Percentiles rank a stretch among this genome's conserved stretches.
phyloP scores from a whole-genome alignment of 192 early-diverging fungal species.

The Gaertneriomyces sp. region DNA sequence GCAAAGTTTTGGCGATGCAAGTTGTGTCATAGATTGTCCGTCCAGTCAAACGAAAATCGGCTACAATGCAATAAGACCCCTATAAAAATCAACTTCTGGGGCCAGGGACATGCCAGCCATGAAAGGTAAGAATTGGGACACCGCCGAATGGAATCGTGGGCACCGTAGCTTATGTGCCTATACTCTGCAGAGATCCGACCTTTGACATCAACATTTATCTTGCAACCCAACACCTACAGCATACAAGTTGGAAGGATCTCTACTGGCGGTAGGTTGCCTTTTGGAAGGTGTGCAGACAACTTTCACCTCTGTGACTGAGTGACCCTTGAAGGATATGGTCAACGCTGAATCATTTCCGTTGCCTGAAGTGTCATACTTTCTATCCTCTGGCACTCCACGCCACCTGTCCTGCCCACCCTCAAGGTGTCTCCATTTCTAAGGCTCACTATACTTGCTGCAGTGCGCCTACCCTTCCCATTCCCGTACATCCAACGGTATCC shows the following conservation, averaged over 20 bases:
- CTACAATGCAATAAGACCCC: conserved; percentile 10
- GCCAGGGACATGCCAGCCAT: conserved; percentile 26
- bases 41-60: conserved; percentile 9
- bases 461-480: too few species aligned
- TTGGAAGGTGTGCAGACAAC: not conserved
- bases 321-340: conserved; percentile 33
- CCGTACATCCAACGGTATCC: too few species aligned
- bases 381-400: too few species aligned
- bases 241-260: conserved; percentile 32
- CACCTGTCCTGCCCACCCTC: too few species aligned
- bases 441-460: too few species aligned
- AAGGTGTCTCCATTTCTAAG: too few species aligned
- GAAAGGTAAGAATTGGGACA: conserved; percentile 10
- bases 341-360: conserved; percentile 26
- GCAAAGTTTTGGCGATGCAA: conserved; percentile 13
- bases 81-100: conserved; percentile 18
- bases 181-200: conserved; percentile 12
- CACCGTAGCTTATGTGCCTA: not conserved
- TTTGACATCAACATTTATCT: conserved; percentile 45
- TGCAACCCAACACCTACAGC: conserved; percentile 16
- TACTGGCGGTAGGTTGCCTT: conserved; percentile 37
- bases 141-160: not conserved
- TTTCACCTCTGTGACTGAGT: not conserved
- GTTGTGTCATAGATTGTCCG: conserved; percentile 25
- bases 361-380: conserved; percentile 19